Conservation (phyloP, 164 flowering plant genomes). For the Sextonia rubra region DNA sequence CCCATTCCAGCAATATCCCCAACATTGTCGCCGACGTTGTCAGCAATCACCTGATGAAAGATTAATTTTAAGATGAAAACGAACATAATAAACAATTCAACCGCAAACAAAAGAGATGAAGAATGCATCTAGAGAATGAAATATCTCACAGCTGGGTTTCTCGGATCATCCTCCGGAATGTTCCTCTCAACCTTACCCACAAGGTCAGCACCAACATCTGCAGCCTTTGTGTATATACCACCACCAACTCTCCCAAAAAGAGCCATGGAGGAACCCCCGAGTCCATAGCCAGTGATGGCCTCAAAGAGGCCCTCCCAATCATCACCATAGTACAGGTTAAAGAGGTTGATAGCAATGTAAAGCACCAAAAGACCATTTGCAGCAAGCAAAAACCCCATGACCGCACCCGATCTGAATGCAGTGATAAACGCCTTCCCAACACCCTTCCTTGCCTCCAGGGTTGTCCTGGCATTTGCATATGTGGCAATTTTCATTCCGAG, state of each 20-base stretch:
- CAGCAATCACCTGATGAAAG: conserved; percentile 65
- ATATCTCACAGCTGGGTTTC: conserved; percentile 74
- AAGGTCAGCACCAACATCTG: conserved; percentile 94
- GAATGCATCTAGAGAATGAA: background rate
- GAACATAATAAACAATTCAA: no score
- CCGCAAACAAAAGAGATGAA: background rate
- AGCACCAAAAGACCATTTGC: conserved; percentile 81
- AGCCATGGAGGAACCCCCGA: conserved; percentile 91
- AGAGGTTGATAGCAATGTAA: conserved; percentile 58
- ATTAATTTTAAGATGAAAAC: background rate
- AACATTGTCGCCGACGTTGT: conserved; percentile 74
- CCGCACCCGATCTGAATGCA: conserved; percentile 85
- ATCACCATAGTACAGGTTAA: conserved; percentile 75
- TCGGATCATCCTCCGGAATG: conserved; percentile 88
- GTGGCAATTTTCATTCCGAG: conserved; percentile 93
- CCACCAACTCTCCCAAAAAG: conserved; percentile 90
- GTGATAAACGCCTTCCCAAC: conserved; percentile 80
- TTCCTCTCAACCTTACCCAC: conserved; percentile 85
- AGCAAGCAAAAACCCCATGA: conserved; percentile 87
- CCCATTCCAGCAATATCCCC: conserved; percentile 69
- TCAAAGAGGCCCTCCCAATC: conserved; percentile 88
- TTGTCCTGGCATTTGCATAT: conserved; percentile 84
- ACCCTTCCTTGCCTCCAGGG: conserved; percentile 78
- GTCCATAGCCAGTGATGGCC: conserved; percentile 86
- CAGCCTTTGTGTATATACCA: conserved; percentile 82